These are phyloP conservation scores for Erodium maritimum DNA, from an alignment of 345 rosid genomes.

Conservation along the genomic window DNA sequence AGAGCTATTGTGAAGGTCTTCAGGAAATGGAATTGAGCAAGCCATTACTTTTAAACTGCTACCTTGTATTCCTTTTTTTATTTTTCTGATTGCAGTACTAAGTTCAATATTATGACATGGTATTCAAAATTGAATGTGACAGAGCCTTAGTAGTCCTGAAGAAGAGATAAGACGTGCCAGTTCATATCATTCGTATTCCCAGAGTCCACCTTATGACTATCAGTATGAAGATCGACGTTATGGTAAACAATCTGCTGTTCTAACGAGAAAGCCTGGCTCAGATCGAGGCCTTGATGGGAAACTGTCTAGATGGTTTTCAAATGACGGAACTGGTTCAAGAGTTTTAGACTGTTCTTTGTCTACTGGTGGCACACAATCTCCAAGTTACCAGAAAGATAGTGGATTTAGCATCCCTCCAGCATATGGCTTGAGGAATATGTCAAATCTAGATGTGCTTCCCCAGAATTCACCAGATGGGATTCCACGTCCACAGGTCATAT, in stretches of 20 bases:
- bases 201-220: conserved; percentile 95
- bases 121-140: conserved; percentile 24
- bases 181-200: conserved; percentile 95
- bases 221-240: conserved; percentile 88
- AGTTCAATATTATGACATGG: not conserved
- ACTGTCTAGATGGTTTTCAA: conserved; percentile 67
- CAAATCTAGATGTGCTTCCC: conserved; percentile 19
- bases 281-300: conserved; percentile 60
- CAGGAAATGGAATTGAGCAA: not conserved
- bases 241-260: conserved; percentile 52
- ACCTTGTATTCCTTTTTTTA: not conserved
- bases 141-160: conserved; percentile 50
- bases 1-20: not conserved
- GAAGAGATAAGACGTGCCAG: conserved; percentile 72
- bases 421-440: conserved; percentile 33
- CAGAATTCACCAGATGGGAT: conserved; percentile 30
- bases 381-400: conserved; percentile 48
- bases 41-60: not conserved
- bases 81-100: not conserved
- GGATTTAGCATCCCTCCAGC: conserved; percentile 51
- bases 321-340: conserved; percentile 75
- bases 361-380: conserved; percentile 64
- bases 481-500: conserved; percentile 44
- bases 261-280: conserved; percentile 86
- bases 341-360: conserved; percentile 73